Evolutionary conservation across 2,329 filamentous ascomycete genomes (phyloP).

Genomic region (Dactylellina cionopaga): DNA sequence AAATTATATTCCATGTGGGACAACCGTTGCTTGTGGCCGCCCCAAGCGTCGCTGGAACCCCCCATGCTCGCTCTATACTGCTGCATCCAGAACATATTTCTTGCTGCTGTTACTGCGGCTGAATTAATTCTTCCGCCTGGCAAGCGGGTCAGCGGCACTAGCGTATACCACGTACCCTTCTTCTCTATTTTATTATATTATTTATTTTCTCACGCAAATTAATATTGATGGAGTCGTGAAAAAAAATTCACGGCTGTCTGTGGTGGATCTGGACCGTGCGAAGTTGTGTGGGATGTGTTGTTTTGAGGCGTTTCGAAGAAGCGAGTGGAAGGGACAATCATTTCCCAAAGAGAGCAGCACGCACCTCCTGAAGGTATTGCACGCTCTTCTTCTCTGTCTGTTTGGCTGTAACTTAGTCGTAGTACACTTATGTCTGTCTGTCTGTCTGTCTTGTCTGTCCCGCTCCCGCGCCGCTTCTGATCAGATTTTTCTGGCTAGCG

Average conservation of each 20-base stretch:
- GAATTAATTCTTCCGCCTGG: slow-evolving; percentile 47
- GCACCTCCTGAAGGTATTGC: slow-evolving; percentile 3
- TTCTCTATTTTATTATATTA: not conserved
- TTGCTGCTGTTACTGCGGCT: slow-evolving; percentile 44
- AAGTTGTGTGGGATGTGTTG: slow-evolving; percentile 2
- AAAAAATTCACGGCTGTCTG: too few species aligned
- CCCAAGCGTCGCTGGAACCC: slow-evolving; percentile 17
- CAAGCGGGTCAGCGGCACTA: slow-evolving; percentile 36
- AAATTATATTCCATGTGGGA: slow-evolving; percentile 47
- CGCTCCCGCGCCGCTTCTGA: slow-evolving; percentile 35
- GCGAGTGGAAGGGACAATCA: slow-evolving; percentile 12
- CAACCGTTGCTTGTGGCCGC: slow-evolving; percentile 4
- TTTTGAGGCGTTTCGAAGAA: not conserved
- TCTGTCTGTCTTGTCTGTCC: too few species aligned
- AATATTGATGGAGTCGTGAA: not conserved
- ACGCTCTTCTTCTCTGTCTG: slow-evolving; percentile 2
- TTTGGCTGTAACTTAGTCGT: too few species aligned
- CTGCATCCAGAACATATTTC: slow-evolving; percentile 14
- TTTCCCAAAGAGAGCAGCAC: slow-evolving; percentile 5
- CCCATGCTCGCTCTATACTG: slow-evolving; percentile 35
- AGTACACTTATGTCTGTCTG: too few species aligned
- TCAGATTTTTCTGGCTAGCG: slow-evolving; percentile 10
- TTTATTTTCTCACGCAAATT: not conserved
- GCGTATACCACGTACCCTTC: slow-evolving; percentile 4
- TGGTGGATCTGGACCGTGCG: slow-evolving; percentile 29